Percentiles rank a stretch among this genome's conserved stretches.
phyloP scores from a whole-genome alignment of 768 basidiomycete species.

The Termitomyces sp. region DNA sequence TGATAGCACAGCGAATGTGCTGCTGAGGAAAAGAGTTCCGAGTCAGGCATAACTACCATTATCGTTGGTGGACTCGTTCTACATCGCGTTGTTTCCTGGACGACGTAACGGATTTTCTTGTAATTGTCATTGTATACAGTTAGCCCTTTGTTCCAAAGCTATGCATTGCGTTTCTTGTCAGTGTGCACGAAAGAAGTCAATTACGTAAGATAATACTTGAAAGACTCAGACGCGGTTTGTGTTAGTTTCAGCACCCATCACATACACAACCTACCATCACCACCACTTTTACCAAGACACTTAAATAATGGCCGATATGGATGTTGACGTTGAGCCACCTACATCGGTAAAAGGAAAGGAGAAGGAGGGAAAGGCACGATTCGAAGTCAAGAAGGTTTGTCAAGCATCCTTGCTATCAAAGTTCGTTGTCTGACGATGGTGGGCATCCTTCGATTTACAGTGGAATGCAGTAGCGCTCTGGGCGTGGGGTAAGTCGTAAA shows the following conservation, averaged over 20 bases:
- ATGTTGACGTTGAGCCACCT: slow-evolving; percentile 50
- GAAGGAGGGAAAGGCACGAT: slow-evolving; percentile 74
- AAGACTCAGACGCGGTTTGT: neutral
- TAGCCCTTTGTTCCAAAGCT: neutral
- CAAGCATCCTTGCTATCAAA: slow-evolving; percentile 7
- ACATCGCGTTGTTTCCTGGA: neutral
- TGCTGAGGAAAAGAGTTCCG: slow-evolving; percentile 7
- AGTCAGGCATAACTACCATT: neutral
- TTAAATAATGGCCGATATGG: slow-evolving; percentile 54
- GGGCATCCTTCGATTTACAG: slow-evolving; percentile 33
- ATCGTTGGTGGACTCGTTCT: neutral
- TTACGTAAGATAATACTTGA: slow-evolving; percentile 6
- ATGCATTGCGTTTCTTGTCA: neutral
- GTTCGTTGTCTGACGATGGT: slow-evolving; percentile 4
- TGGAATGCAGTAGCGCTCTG: slow-evolving; percentile 99
- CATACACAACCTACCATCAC: neutral
- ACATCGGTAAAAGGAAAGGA: slow-evolving; percentile 39
- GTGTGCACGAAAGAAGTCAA: neutral
- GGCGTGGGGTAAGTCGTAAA: slow-evolving; percentile 78
- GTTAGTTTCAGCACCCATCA: neutral
- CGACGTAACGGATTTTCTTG: neutral
- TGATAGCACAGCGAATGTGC: slow-evolving; percentile 7
- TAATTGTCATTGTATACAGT: neutral
- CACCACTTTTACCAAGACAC: neutral
- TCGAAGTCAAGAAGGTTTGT: slow-evolving; percentile 97